Evolutionary conservation across 768 basidiomycete genomes (phyloP).

Genomic region (Candolleomyces aberdarensis): DNA sequence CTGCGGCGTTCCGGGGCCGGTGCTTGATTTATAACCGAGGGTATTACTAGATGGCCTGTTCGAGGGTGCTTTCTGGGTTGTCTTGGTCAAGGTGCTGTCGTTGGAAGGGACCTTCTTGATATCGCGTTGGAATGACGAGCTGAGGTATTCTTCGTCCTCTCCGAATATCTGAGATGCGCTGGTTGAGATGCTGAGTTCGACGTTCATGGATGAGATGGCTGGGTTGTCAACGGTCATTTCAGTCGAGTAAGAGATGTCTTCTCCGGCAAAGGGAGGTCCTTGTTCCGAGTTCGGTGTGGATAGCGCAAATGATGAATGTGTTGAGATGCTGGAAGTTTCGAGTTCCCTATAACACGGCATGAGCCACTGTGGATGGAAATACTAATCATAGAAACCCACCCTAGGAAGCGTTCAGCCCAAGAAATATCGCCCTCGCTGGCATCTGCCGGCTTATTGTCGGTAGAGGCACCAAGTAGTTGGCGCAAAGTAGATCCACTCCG

Average conservation of each 20-base stretch:
- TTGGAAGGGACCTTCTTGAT: conserved; percentile 9
- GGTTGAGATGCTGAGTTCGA: conserved; percentile 57
- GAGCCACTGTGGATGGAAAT: not conserved
- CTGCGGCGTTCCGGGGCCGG: conserved; percentile 51
- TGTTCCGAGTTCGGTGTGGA: conserved; percentile 40
- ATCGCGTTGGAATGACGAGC: not conserved
- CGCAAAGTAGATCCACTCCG: conserved; percentile 72
- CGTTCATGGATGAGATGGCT: conserved; percentile 71
- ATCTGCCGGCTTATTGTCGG: conserved; percentile 29
- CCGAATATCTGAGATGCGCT: conserved; percentile 34
- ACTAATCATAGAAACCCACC: conserved; percentile 36
- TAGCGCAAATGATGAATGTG: conserved; percentile 8
- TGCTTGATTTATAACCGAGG: conserved; percentile 27
- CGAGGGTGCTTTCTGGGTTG: not conserved
- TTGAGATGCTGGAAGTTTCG: conserved; percentile 25
- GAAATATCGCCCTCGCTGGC: conserved; percentile 75
- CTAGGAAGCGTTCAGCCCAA: conserved; percentile 76
- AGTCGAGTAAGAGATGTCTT: conserved; percentile 44
- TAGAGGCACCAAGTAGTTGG: conserved; percentile 62
- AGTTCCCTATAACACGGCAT: conserved; percentile 35
- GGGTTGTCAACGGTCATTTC: conserved; percentile 39
- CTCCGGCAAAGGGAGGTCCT: conserved; percentile 37
- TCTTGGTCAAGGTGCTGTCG: not conserved
- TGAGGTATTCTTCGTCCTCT: conserved; percentile 1
- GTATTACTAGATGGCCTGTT: conserved; percentile 14